Evolutionary conservation across 2,329 filamentous ascomycete genomes (phyloP).

Genomic region (Nothophaeocryptopus gaeumannii): DNA sequence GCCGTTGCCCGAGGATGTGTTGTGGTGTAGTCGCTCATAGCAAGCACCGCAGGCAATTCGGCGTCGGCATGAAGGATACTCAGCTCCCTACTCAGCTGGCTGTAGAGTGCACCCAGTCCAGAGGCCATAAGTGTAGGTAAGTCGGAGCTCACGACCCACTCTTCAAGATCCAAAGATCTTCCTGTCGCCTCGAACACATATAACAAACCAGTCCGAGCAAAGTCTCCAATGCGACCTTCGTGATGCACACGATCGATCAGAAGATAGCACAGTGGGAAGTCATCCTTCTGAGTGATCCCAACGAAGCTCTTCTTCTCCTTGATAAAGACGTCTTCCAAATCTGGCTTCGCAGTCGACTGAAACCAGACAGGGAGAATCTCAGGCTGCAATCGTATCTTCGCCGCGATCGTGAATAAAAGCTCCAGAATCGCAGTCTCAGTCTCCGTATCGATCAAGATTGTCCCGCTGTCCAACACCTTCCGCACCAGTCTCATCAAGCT

Average conservation of each 20-base stretch:
- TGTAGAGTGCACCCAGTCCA: conserved; percentile 76
- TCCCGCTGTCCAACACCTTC: conserved; percentile 71
- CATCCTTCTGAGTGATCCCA: conserved; percentile 78
- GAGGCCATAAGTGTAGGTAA: conserved; percentile 96
- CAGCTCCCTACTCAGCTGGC: conserved; percentile 70
- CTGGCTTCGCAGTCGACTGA: conserved; percentile 48
- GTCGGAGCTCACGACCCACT: conserved; percentile 97
- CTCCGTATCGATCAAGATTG: conserved; percentile 70
- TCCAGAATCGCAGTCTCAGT: conserved; percentile 89
- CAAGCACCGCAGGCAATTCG: conserved; percentile 76
- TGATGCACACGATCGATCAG: conserved; percentile 96
- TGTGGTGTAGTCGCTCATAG: conserved; percentile 83
- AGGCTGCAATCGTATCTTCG: conserved; percentile 89
- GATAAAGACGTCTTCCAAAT: conserved; percentile 39
- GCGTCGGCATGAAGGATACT: conserved; percentile 74
- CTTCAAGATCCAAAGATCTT: conserved; percentile 75
- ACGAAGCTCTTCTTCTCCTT: conserved; percentile 67
- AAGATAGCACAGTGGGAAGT: conserved; percentile 94
- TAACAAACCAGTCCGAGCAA: conserved; percentile 86
- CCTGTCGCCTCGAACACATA: conserved; percentile 96
- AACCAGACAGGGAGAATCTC: conserved; percentile 91
- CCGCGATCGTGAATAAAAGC: conserved; percentile 90
- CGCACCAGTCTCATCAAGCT: conserved; percentile 84
- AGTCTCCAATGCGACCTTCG: conserved; percentile 91
- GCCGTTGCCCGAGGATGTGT: conserved; percentile 67